phyloP scores from a whole-genome alignment of 306 rosid genomes.

The Phaseolus lunatus region DNA sequence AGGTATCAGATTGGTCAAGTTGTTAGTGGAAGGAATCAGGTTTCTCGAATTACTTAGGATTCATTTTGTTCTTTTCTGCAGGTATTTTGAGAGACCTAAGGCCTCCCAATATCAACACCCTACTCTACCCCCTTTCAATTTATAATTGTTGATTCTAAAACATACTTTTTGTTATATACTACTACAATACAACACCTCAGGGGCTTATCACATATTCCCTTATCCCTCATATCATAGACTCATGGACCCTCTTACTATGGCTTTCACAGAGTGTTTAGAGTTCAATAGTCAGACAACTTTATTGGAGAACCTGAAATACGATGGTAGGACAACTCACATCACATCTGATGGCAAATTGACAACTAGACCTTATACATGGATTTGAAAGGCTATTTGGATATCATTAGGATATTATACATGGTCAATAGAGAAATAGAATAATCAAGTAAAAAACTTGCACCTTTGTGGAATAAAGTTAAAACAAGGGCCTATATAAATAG shows the following conservation, averaged over 20 bases:
- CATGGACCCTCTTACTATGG: not conserved
- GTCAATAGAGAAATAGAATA: not conserved
- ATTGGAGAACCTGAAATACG: slow-evolving; percentile 26
- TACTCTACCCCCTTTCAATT: not conserved
- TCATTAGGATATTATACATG: not conserved
- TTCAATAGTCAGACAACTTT: slow-evolving; percentile 22
- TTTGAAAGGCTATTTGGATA: slow-evolving; percentile 12
- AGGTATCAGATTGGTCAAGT: too few species aligned
- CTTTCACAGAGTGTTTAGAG: not conserved
- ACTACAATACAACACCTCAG: not conserved
- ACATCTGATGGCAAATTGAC: slow-evolving; percentile 12
- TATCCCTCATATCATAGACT: not conserved
- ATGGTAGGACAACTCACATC: slow-evolving; percentile 20
- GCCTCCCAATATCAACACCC: not conserved
- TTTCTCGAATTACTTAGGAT: too few species aligned
- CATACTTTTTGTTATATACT: not conserved
- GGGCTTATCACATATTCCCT: too few species aligned
- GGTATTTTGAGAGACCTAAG: not conserved
- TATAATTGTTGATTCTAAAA: not conserved
- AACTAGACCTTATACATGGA: slow-evolving; percentile 23
- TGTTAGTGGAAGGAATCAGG: too few species aligned
- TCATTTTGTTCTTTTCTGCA: too few species aligned
- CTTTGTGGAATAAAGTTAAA: slow-evolving; percentile 3
- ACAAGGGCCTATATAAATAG: slow-evolving; percentile 11
- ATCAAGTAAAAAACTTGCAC: slow-evolving; percentile 11